Conservation (phyloP, 2,329 filamentous ascomycete species). For the Exophiala viscosa region DNA sequence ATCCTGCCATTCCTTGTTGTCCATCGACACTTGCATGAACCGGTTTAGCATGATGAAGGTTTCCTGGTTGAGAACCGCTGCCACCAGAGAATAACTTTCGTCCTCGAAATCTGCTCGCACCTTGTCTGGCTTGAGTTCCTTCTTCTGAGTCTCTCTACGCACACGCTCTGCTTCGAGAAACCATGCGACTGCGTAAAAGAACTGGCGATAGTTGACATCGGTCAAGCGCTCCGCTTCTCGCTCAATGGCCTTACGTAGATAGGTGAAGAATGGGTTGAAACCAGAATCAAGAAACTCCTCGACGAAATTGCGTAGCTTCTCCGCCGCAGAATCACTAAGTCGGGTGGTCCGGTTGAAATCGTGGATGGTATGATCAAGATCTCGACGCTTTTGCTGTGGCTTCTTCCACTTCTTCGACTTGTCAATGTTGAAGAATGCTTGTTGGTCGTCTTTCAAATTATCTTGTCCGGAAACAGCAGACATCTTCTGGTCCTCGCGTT, state of each 20-base stretch:
- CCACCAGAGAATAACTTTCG: conserved; percentile 80
- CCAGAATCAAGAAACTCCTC: conserved; percentile 92
- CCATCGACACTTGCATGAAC: conserved; percentile 72
- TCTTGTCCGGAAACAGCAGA: conserved; percentile 86
- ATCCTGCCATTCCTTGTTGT: conserved; percentile 82
- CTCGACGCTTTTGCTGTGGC: conserved; percentile 61
- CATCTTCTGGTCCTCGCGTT: conserved; percentile 77
- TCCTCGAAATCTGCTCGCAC: conserved; percentile 53
- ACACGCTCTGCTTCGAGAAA: conserved; percentile 82
- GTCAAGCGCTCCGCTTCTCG: conserved; percentile 79
- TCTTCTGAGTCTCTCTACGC: conserved; percentile 60
- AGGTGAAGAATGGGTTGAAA: conserved; percentile 86
- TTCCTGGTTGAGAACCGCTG: conserved; percentile 87
- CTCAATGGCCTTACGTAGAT: conserved; percentile 84
- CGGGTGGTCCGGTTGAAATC: conserved; percentile 73
- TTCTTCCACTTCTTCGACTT: conserved; percentile 85
- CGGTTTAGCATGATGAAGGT: conserved; percentile 87
- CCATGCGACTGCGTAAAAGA: conserved; percentile 90
- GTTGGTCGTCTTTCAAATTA: conserved; percentile 68
- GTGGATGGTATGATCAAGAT: conserved; percentile 57
- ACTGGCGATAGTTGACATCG: conserved; percentile 74
- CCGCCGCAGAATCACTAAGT: conserved; percentile 69
- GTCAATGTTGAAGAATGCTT: conserved; percentile 83
- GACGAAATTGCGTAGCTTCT: conserved; percentile 74
- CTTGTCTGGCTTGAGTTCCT: conserved; percentile 48